Base-by-base conservation (phyloP, 108 stramenopile genomes). In the Epithemia pelagica region DNA sequence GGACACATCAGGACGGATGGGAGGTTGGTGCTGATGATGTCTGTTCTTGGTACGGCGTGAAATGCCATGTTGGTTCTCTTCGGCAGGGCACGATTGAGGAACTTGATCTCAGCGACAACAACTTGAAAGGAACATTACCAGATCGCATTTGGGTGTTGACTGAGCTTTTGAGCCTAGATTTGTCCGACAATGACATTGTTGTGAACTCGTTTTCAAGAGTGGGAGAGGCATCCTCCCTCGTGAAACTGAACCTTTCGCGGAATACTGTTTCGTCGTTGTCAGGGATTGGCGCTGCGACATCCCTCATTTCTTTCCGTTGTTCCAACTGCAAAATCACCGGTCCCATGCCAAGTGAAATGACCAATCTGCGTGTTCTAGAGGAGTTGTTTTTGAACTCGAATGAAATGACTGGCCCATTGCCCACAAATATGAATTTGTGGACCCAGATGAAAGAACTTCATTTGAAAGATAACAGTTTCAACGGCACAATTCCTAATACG, bases 11-110 rank as follows among this genome's bases (percentile, higher is more conserved):
- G 21, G 59, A 52, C 33, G 68, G 64, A 18, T 64, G 64, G 73
- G 66, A 70, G 52, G 15, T 5, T 46, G 37, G 15, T 15, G 25
- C 2, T 20, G 65, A 46, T 30, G 71, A 83, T 63, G 65, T 86
- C 24, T 93, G 91, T 62, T 58, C 68, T 25, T 93, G 85, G 85
- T 78, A 80, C 51, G 91, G 91, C 37, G 73, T 93, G 15, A 68
- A 67, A 19, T 93, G 91, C 58, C 68, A 76, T 69, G 30, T 61
- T 19, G 66, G 62, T 18, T 73, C 75, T 2, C 51, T 59, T 3
- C 70, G 32, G 30, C 28, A 66, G 21, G 81, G 77, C 18, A 62
- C 74, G 2, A 69, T 91, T 21, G 66, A 75, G 61, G 76, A 78
- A 51, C 86, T 92, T 37, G 65, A 74, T 20, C 77, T 92, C 1